phyloP scores from a whole-genome alignment of 257 asterid species.

The Lycium ferocissimum region DNA sequence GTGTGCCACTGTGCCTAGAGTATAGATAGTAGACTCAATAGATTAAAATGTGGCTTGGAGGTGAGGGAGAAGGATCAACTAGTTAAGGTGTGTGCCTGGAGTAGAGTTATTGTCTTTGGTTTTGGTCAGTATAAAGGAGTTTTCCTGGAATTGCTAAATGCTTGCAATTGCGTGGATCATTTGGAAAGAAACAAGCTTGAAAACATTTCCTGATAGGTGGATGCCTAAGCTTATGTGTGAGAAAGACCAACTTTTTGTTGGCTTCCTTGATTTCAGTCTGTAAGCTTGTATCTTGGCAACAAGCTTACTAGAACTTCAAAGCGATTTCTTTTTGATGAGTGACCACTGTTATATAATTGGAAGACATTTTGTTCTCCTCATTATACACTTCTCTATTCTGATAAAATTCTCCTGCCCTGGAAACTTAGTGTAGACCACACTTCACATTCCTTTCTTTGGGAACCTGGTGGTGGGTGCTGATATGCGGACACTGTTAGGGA shows the following conservation, averaged over 20 bases:
- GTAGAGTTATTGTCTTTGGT: neutral
- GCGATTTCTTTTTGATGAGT: neutral
- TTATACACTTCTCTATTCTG: neutral
- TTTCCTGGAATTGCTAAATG: constrained; percentile 16
- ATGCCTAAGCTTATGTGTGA: too few species aligned
- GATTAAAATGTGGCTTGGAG: neutral
- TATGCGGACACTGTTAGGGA: neutral
- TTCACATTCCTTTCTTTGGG: constrained; percentile 10
- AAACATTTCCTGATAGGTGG: too few species aligned
- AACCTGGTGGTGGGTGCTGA: constrained; percentile 19
- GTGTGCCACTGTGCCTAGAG: neutral
- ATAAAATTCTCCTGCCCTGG: constrained; percentile 13
- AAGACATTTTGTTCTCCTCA: constrained; percentile 4
- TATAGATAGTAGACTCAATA: neutral
- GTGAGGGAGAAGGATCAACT: neutral
- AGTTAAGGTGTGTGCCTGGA: constrained; percentile 14
- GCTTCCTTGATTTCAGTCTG: neutral
- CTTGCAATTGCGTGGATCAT: neutral
- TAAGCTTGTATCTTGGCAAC: neutral
- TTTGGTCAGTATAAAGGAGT: neutral
- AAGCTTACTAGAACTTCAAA: neutral
- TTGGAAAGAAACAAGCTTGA: neutral
- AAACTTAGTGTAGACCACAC: constrained; percentile 1
- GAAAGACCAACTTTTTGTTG: neutral
- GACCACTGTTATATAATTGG: neutral